A percentile compares a stretch with the other conserved stretches of the same genome.
Evolutionary conservation across 805 yeast species (phyloP).

Genomic region (Metschnikowia matae): DNA sequence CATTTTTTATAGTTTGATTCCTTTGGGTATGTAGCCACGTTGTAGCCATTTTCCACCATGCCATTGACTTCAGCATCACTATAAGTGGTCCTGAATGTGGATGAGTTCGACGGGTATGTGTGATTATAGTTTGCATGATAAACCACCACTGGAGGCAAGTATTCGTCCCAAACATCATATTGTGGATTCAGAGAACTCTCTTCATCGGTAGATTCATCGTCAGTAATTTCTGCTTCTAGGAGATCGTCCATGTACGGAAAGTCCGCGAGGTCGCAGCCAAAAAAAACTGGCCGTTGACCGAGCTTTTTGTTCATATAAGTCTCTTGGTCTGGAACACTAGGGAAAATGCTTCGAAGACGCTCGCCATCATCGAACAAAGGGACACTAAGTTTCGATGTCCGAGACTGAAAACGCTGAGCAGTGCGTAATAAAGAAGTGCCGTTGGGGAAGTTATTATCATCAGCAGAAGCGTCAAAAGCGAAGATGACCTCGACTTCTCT

Average conservation of each 20-base stretch:
- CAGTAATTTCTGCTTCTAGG: too few relatives aligned
- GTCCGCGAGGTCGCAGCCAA: slow-evolving; percentile 41
- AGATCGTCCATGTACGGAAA: slow-evolving; percentile 19
- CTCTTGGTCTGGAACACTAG: slow-evolving; percentile 31
- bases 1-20: slow-evolving; percentile 43
- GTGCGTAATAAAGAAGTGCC: slow-evolving; percentile 49
- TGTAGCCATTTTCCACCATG: slow-evolving; percentile 51
- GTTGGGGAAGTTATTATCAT: slow-evolving; percentile 51
- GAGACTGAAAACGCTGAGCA: slow-evolving; percentile 29
- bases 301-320: slow-evolving; percentile 19
- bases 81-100: slow-evolving; percentile 57
- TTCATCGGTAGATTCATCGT: background rate
- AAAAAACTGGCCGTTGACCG: slow-evolving; percentile 30
- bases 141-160: slow-evolving; percentile 51
- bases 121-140: slow-evolving; percentile 46
- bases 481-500: slow-evolving; percentile 38
- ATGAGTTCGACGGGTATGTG: slow-evolving; percentile 46
- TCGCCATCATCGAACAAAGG: slow-evolving; percentile 6
- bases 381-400: slow-evolving; percentile 4
- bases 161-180: slow-evolving; percentile 14
- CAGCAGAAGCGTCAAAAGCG: slow-evolving; percentile 48
- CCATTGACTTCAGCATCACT: slow-evolving; percentile 37
- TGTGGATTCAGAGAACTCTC: background rate
- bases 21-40: slow-evolving; percentile 45
- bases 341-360: slow-evolving; percentile 21